Percentiles rank a stretch among this genome's conserved stretches.
phyloP scores from a whole-genome alignment of 2,329 filamentous ascomycete genomes.

The Fusarium sp. region DNA sequence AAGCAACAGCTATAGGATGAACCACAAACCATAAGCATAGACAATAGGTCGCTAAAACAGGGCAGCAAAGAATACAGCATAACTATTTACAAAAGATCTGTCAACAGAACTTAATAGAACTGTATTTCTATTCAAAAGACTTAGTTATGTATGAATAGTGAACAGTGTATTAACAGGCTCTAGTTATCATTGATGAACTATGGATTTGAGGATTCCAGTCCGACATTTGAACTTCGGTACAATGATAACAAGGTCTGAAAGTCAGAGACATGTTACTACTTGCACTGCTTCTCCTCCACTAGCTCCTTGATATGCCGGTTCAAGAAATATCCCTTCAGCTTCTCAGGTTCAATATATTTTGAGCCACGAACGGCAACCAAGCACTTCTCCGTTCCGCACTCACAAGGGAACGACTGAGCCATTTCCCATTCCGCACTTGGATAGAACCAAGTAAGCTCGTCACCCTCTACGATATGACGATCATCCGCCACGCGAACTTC shows the following conservation, averaged over 20 bases:
- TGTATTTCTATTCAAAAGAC: no score
- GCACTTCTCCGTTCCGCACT: not conserved
- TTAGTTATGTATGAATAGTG: no score
- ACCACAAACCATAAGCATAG: no score
- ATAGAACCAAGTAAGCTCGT: not conserved
- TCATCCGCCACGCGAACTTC: not conserved
- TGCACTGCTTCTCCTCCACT: not conserved
- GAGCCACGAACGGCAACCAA: not conserved
- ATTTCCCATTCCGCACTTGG: not conserved
- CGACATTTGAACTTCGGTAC: accelerated
- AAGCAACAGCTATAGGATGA: no score
- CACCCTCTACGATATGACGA: not conserved
- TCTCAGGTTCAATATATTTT: not conserved
- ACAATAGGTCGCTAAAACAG: no score
- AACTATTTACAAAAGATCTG: no score
- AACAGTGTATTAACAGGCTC: no score
- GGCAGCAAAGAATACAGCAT: no score
- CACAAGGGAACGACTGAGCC: not conserved
- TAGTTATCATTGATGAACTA: not conserved
- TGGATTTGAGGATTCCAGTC: not conserved
- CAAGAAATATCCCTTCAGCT: not conserved
- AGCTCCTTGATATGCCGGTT: not conserved
- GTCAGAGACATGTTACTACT: not conserved
- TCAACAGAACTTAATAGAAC: no score
- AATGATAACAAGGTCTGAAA: not conserved